phyloP scores from a whole-genome alignment of 2,329 filamentous ascomycete genomes.

The Pseudogymnoascus sp. region DNA sequence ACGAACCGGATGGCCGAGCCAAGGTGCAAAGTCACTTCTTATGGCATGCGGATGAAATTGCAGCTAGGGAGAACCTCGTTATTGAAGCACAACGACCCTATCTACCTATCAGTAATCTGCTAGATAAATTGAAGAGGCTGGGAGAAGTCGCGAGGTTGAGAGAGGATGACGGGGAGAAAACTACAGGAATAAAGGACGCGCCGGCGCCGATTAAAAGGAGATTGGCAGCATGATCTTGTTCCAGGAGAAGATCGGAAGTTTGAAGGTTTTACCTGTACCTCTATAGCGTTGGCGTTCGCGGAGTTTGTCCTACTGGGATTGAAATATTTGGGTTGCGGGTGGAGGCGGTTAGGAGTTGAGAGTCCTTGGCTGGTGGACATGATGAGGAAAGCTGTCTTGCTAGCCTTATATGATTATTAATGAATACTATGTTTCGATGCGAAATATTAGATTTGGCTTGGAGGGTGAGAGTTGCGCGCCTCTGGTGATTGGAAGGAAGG shows the following conservation, averaged over 20 bases:
- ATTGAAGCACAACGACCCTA: conserved; percentile 47
- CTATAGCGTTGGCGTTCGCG: not conserved
- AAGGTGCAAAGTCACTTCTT: conserved; percentile 53
- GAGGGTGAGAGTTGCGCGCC: conserved; percentile 41
- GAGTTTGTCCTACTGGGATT: not conserved
- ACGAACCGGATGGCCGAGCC: conserved; percentile 44
- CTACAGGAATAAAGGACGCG: not conserved
- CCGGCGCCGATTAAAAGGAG: not conserved
- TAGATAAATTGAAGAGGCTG: conserved; percentile 44
- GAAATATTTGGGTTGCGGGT: not conserved
- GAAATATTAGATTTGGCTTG: conserved; percentile 44
- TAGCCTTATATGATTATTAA: not conserved
- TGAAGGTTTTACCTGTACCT: not conserved
- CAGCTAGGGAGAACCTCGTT: conserved; percentile 37
- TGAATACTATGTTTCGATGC: not conserved
- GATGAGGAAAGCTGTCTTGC: not conserved
- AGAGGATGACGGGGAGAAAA: conserved; percentile 25
- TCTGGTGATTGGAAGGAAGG: not conserved
- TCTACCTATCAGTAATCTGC: conserved; percentile 48
- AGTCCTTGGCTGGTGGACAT: not conserved
- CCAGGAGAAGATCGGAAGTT: not conserved
- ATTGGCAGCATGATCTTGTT: not conserved
- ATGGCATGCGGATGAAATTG: conserved; percentile 49
- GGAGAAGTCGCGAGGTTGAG: conserved; percentile 29
- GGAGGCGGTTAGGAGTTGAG: not conserved